Base-by-base conservation (phyloP, 2,329 filamentous ascomycete genomes). In the Remersonia thermophila region DNA sequence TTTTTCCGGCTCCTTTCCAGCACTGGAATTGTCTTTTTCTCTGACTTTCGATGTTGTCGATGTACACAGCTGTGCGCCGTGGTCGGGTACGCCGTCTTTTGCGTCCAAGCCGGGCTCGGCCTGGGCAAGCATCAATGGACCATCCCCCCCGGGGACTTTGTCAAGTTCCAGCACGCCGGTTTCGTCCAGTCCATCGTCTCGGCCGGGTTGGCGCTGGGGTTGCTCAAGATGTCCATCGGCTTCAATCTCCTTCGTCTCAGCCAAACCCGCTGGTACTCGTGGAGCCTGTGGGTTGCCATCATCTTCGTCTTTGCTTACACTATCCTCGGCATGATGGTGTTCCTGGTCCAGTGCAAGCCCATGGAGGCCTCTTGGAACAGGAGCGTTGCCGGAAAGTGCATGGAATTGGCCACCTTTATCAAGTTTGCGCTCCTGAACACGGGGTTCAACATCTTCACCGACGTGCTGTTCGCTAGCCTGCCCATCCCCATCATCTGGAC, bases 171-270 rank as follows among this genome's bases (percentile, higher is more conserved):
- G 2, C 61, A 65, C 30, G 58, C 61, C 28, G 54, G 57, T 17
- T 69, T 62, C 43, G 57, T 61, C 32, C 63, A 71, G 40, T 59
- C 61, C 7, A 51, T 73, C 32, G 51, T 67, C 30, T 55, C 65
- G 15, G 61, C 67, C 46, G 37, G 20, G 32, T 18, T 40, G 13
- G 38, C 41, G 13, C 37, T 43, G 13, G 37, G 41, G 31, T 40
- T 47, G 14, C 38, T 49, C 30, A 49, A 49, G 32, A 33, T 47
- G 7, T 44, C 45, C 9, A 49, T 49, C 27, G 45, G 39, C 20
- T 39, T 44, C 35, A 44, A 42, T 31, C 43, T 49, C 10, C 37
- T 47, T 4, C 39, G 47, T 4, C 37, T 49, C 3, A 45, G 46
- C 43, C 40, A 37, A 4, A 47, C 44, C 30, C 36, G 17, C 8